A percentile compares a stretch with the other conserved stretches of the same genome.
Evolutionary conservation across 164 flowering plant genomes (phyloP).

Genomic region (Dillenia suffruticosa): DNA sequence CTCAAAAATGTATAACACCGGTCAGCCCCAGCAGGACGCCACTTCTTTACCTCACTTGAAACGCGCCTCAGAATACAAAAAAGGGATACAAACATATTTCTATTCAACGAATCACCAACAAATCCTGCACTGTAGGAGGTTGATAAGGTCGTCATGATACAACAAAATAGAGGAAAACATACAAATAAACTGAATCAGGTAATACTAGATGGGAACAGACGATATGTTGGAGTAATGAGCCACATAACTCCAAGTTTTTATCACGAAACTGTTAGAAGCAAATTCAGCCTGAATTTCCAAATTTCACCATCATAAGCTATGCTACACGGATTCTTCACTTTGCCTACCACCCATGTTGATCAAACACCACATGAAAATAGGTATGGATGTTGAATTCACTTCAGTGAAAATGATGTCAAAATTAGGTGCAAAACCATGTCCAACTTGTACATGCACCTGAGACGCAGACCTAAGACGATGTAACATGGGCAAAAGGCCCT

Average conservation of each 20-base stretch:
- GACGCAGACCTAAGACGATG: too few species aligned
- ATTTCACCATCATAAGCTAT: too few species aligned
- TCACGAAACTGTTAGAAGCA: background rate
- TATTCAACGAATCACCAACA: conserved; percentile 92
- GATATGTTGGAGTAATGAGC: background rate
- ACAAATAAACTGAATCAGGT: background rate
- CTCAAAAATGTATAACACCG: conserved; percentile 84
- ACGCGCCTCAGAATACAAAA: conserved; percentile 68
- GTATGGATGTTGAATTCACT: too few species aligned
- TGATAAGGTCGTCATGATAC: conserved; percentile 18
- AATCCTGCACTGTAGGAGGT: conserved; percentile 79
- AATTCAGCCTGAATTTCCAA: background rate
- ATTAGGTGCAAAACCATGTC: too few species aligned
- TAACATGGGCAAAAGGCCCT: too few species aligned
- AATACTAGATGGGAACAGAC: background rate
- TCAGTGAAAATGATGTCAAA: too few species aligned
- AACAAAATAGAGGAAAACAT: background rate
- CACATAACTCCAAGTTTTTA: background rate
- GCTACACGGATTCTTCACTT: too few species aligned
- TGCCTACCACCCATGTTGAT: too few species aligned
- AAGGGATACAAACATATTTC: conserved; percentile 96
- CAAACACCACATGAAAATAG: too few species aligned
- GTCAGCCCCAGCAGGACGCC: conserved; percentile 96
- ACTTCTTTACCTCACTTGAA: conserved; percentile 71
- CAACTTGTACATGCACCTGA: too few species aligned